A percentile compares a stretch with the other conserved stretches of the same genome.
Conservation (phyloP, 306 rosid species). For the Malus sieversii region DNA sequence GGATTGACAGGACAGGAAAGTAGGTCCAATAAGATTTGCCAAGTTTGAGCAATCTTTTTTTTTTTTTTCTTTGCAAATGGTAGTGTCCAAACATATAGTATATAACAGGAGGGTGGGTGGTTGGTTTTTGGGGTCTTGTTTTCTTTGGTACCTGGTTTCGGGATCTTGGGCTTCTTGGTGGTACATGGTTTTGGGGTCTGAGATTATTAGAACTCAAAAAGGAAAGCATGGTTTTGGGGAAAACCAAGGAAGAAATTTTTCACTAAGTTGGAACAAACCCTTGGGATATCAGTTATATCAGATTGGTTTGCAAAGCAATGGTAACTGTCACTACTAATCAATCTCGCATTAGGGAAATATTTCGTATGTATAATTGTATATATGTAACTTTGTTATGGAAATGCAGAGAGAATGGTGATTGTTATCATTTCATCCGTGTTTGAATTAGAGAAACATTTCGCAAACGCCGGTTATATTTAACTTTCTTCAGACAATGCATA, state of each 20-base stretch:
- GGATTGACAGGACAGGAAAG: neutral
- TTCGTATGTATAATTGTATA: no score
- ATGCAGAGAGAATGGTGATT: neutral
- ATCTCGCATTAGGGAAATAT: neutral
- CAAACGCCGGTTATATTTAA: neutral
- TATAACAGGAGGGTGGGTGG: neutral
- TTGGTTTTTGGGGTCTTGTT: neutral
- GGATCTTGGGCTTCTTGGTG: neutral
- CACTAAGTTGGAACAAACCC: no score
- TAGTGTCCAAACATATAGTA: neutral
- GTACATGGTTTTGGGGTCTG: neutral
- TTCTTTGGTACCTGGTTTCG: neutral
- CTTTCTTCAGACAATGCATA: neutral
- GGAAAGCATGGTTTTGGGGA: neutral
- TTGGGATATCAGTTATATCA: neutral
- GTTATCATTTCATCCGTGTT: neutral
- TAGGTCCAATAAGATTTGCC: neutral
- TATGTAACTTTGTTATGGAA: neutral
- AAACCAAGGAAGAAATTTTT: neutral
- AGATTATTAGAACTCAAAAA: neutral
- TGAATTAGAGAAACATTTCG: neutral
- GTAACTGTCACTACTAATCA: neutral
- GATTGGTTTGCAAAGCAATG: neutral
- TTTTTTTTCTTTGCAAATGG: neutral
- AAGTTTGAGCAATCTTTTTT: neutral